These are phyloP conservation scores for Candida succiphila DNA, from an alignment of 805 yeast species.

Conservation along the genomic window DNA sequence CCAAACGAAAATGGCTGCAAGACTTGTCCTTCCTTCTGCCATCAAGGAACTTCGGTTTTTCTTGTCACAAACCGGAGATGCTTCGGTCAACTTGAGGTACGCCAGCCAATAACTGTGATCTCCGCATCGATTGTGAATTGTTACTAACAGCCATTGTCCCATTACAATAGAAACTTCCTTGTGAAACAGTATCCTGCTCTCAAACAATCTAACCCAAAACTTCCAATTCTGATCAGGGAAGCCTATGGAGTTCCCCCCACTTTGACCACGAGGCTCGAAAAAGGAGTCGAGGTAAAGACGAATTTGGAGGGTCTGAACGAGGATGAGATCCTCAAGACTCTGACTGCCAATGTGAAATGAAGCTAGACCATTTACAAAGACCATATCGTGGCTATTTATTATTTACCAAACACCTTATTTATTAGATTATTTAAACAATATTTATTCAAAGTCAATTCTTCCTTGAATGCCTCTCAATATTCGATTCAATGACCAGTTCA, in stretches of 20 bases:
- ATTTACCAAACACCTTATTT: background rate
- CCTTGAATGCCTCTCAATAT: too few species aligned
- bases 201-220: conserved; percentile 48
- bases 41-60: conserved; percentile 77
- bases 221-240: conserved; percentile 76
- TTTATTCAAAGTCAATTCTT: too few species aligned
- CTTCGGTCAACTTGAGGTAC: conserved; percentile 52
- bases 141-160: background rate
- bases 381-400: background rate
- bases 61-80: conserved; percentile 69
- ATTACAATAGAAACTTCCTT: conserved; percentile 40
- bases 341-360: conserved; percentile 8
- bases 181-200: conserved; percentile 55
- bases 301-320: conserved; percentile 38
- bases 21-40: conserved; percentile 31
- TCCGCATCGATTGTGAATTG: conserved; percentile 3
- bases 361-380: background rate
- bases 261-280: conserved; percentile 63
- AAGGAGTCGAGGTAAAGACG: conserved; percentile 40
- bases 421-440: background rate
- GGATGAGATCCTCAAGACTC: conserved; percentile 30
- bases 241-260: conserved; percentile 64
- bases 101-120: conserved; percentile 5
- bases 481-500: too few species aligned
- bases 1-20: conserved; percentile 18